phyloP scores from a whole-genome alignment of 2,329 filamentous ascomycete genomes.

The Microcera coccophila region DNA sequence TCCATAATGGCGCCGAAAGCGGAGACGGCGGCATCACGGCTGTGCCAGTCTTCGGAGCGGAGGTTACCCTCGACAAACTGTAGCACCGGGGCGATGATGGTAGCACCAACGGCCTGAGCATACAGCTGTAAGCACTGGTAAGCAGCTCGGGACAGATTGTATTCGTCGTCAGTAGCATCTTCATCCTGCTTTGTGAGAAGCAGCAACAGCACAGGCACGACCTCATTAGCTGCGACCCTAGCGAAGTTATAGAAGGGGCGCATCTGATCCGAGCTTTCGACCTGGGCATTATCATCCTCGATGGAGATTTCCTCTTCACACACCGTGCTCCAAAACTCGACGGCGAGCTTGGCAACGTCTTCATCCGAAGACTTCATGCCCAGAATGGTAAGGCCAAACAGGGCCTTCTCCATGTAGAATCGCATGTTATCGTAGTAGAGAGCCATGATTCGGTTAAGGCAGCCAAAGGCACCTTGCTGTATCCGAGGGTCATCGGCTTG shows the following conservation, averaged over 20 bases:
- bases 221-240: constrained; percentile 85
- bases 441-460: constrained; percentile 96
- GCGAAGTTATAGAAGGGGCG: constrained; percentile 96
- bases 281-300: constrained; percentile 84
- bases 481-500: constrained; percentile 88
- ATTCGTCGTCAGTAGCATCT: constrained; percentile 93
- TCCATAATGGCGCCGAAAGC: constrained; percentile 99
- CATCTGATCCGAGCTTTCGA: constrained; percentile 76
- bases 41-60: constrained; percentile 88
- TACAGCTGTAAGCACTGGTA: constrained; percentile 97
- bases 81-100: constrained; percentile 82
- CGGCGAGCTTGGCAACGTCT: constrained; percentile 94
- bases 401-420: constrained; percentile 99
- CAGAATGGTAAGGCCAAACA: constrained; percentile 94
- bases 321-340: constrained; percentile 99
- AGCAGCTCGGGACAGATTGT: constrained; percentile 90
- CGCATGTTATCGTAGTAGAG: constrained; percentile 99
- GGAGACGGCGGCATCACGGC: constrained; percentile 90
- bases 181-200: constrained; percentile 97
- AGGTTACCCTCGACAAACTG: constrained; percentile 89
- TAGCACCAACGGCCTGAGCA: constrained; percentile 80
- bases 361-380: constrained; percentile 98
- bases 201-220: constrained; percentile 84
- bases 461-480: constrained; percentile 94
- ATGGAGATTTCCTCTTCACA: constrained; percentile 98